Base-by-base conservation (phyloP, 2,329 filamentous ascomycete genomes). In the Colletotrichum lindemuthianum region DNA sequence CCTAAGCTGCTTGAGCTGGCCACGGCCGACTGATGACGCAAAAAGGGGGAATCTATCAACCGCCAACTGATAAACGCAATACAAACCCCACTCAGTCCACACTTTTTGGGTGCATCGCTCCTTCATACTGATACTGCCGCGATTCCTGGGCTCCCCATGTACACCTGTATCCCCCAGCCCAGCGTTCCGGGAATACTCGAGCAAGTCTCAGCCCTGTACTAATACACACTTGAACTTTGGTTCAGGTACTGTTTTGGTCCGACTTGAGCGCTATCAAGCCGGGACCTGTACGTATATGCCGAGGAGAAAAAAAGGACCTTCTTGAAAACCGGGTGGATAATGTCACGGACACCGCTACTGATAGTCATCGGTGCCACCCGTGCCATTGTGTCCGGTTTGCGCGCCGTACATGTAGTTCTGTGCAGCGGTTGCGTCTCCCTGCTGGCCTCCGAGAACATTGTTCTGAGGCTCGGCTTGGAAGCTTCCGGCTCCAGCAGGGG, bases 371-470 rank as follows among this genome's bases (percentile, higher is more conserved):
- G 78, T 79, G 48, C 80, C 75, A 32, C 78, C 76, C n/a, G 85
- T 78, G 41, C 87, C 87, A 71, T 89, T 89, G 69, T 89, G 87
- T 34, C 82, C 83, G 40, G 79, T 73, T 69, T 86, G 83, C n/a
- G 79, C 76, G 36, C 76, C 76, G 71, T 88, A 88, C 72, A 87
- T 81, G 71, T 87, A 88, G 71, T 74, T 73, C 40, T 75, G 70
- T 39, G 79, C 78, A 24, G 77, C 76, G 47, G 75, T 76, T 13
- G 78, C 77, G 68, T 86, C 84, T 32, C 77, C 74, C 49, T 78
- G 77, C 63, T 78, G 78, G 24, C 76, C 77, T 15, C 76, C 71
- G 15, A 80, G 76, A 12, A 79, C 74, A 39, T 67, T 72, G 59
- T 72, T 73, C 16, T 75, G 65, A 11, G 72, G 75, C 58, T 87